A percentile compares a stretch with the other conserved stretches of the same genome.
These are phyloP conservation scores for Yamadazyma aaseri DNA, from an alignment of 1,139 yeast species.

Conservation along the genomic window DNA sequence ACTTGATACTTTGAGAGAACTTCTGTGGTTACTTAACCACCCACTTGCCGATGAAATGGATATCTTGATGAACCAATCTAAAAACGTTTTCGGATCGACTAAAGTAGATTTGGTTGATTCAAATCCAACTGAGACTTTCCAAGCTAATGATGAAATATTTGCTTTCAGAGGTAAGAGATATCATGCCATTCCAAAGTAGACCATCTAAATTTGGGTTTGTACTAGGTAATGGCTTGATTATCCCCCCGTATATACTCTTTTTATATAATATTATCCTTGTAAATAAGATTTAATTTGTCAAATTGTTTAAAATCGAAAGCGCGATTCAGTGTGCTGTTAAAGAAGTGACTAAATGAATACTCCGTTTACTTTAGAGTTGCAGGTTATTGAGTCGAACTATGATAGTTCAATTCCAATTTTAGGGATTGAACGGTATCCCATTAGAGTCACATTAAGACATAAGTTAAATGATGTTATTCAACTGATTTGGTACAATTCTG, in stretches of 20 bases:
- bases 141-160: constrained; percentile 83
- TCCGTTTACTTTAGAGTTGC: constrained; percentile 21
- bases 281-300: constrained; percentile 1
- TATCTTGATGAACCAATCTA: constrained; percentile 69
- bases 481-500: constrained; percentile 29
- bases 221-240: no score
- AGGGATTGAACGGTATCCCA: constrained; percentile 10
- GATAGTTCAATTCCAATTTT: constrained; percentile 6
- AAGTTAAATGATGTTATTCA: constrained; percentile 23
- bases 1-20: constrained; percentile 67
- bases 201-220: no score
- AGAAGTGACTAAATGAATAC: constrained; percentile 19
- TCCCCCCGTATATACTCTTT: neutral
- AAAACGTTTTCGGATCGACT: constrained; percentile 77
- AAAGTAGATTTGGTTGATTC: constrained; percentile 92
- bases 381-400: constrained; percentile 17
- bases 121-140: constrained; percentile 90
- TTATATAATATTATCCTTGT: constrained; percentile 3
- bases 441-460: constrained; percentile 23
- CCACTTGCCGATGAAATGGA: constrained; percentile 68
- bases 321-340: neutral
- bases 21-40: constrained; percentile 69
- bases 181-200: constrained; percentile 65
- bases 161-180: constrained; percentile 96
- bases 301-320: constrained; percentile 3